Evolutionary conservation across 2,329 filamentous ascomycete genomes (phyloP), one percentile per base, ranked within the genome.

Genomic region (Pezizomycotina sp.): DNA sequence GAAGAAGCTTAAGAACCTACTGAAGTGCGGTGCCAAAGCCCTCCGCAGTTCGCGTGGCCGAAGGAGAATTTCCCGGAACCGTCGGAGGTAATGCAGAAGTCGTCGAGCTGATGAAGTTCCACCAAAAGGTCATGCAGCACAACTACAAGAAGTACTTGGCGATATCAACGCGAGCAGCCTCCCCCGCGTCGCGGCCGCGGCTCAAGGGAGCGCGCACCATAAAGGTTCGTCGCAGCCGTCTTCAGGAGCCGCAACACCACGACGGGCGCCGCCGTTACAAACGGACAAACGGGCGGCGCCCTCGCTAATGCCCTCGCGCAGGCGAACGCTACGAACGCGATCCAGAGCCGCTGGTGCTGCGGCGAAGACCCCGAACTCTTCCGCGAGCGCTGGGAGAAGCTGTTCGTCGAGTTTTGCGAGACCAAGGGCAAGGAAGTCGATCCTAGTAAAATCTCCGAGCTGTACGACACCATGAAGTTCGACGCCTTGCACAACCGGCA

Each of bases 391-490:
- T 98, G 89, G 89, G 89, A 95, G 60, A 98, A 98, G 61, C 68
- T 98, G 2, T 98, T 98, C 59, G 72, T 76, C 30, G 89, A 98
- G 55, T 98, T 98, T 52, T 89, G 79, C 48, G 91, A 98, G 56
- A 77, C 80, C 1, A 89, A 98, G 52, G 41, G 41, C 15, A 44
- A 44, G 26, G 98, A 98, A 62, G 83, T 95, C 12, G 89, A 98
- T 57, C 91, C 91, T 12, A 92, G 84, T 64, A 98, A 98, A 62
- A 86, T 98, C 45, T 93, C 83, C 4, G 89, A 98, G 60, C 68
- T 98, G 2, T 98, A 98, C 56, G 89, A 98, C 57, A 95, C 86
- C 13, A 95, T 98, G 89, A 98, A 98, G 58, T 98, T 95, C 47
- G 89, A 98, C 56, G 89, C 89, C 1, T 65, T 98, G 9, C 91